These are phyloP conservation scores for Xylaria castorea DNA, from an alignment of 495 filamentous ascomycete genomes.

Conservation along the genomic window DNA sequence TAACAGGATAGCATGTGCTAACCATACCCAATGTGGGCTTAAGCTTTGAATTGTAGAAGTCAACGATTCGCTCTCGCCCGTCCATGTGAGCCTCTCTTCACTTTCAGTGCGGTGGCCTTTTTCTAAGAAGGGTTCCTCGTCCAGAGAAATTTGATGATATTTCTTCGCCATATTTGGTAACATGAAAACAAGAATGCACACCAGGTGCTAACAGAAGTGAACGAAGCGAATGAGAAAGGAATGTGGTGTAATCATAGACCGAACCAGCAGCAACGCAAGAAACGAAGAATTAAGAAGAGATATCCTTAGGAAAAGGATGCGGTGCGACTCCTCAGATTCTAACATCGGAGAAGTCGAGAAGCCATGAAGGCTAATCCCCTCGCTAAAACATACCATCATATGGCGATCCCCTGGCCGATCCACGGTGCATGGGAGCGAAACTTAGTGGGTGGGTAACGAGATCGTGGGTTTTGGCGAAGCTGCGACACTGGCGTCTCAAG, in stretches of 20 bases:
- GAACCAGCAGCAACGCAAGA: constrained; percentile 35
- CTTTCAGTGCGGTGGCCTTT: constrained; percentile 34
- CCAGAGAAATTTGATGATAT: constrained; percentile 45
- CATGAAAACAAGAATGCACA: constrained; percentile 42
- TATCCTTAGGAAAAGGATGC: not conserved
- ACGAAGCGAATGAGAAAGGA: constrained; percentile 20
- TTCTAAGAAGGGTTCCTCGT: constrained; percentile 47
- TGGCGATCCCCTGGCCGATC: not conserved
- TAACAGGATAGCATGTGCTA: constrained; percentile 51
- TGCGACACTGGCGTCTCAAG: constrained; percentile 26
- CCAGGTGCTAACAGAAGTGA: constrained; percentile 48
- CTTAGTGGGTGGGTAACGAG: constrained; percentile 3
- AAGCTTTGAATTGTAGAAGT: constrained; percentile 25
- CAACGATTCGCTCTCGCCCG: constrained; percentile 22
- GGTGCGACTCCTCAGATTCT: not conserved
- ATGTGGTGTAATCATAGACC: constrained; percentile 19
- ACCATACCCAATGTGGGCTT: constrained; percentile 50
- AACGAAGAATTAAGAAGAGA: constrained; percentile 28
- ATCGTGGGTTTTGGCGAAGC: constrained; percentile 11
- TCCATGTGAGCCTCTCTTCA: constrained; percentile 32
- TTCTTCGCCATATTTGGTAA: constrained; percentile 39
- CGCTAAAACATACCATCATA: constrained; percentile 21
- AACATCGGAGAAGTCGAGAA: not conserved
- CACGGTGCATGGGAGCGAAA: constrained; percentile 16
- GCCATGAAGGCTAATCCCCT: not conserved